Evolutionary conservation across 139 green algal genomes (phyloP).

Genomic region (Deuterostichococcus epilithicus): DNA sequence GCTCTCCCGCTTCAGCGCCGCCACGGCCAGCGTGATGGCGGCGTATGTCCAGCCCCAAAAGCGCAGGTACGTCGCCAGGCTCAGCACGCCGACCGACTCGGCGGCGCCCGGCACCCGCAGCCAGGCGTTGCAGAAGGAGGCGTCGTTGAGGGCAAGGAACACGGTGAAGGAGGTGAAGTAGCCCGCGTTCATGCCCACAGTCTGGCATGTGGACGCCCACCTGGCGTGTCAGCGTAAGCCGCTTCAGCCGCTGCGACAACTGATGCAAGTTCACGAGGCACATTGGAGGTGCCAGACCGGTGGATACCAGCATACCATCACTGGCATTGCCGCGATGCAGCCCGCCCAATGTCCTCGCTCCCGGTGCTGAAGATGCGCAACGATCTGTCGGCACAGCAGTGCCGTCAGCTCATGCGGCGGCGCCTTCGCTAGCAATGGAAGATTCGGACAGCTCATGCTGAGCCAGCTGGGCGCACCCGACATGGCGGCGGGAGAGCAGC

Average conservation of each 20-base stretch:
- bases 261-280: too few species aligned
- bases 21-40: slow-evolving; percentile 56
- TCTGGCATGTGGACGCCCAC: slow-evolving; percentile 90
- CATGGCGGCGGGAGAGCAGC: slow-evolving; percentile 73
- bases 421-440: too few species aligned
- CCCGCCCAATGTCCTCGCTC: too few species aligned
- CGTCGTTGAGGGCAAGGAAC: slow-evolving; percentile 85
- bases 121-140: slow-evolving; percentile 74
- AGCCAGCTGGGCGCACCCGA: slow-evolving; percentile 39
- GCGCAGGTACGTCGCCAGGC: slow-evolving; percentile 68
- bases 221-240: slow-evolving; percentile 16
- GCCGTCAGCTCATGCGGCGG: too few species aligned
- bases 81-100: slow-evolving; percentile 43
- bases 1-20: slow-evolving; percentile 50
- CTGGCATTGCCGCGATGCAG: too few species aligned
- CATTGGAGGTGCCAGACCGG: too few species aligned
- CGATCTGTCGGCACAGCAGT: too few species aligned
- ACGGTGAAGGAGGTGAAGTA: slow-evolving; percentile 94
- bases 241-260: too few species aligned
- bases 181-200: slow-evolving; percentile 83
- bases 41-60: slow-evolving; percentile 82
- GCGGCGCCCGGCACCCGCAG: slow-evolving; percentile 25
- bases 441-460: too few species aligned
- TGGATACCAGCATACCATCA: too few species aligned
- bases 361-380: too few species aligned